Conservation (phyloP, 345 rosid genomes). For the Sisymbrium altissimum region DNA sequence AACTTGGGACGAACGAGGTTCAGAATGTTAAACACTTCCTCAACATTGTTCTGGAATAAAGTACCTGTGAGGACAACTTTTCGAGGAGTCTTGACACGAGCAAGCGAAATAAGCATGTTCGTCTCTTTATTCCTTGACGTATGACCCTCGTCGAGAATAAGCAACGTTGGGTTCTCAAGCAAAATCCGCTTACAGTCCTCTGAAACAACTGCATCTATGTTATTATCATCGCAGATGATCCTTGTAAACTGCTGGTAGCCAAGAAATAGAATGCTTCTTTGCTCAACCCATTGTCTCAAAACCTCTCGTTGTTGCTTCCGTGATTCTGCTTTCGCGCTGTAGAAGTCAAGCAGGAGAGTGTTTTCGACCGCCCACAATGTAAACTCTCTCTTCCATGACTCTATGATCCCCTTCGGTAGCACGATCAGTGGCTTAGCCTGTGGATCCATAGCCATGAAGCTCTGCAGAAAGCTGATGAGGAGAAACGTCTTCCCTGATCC, state of each 20-base stretch:
- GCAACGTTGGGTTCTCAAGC: constrained; percentile 64
- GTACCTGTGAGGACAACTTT: constrained; percentile 94
- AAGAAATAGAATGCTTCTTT: constrained; percentile 73
- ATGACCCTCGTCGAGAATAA: constrained; percentile 90
- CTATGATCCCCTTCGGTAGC: constrained; percentile 80
- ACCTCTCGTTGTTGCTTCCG: constrained; percentile 63
- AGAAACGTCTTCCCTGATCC: constrained; percentile 97
- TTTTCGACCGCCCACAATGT: constrained; percentile 76
- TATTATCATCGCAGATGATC: constrained; percentile 59
- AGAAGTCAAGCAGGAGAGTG: constrained; percentile 64
- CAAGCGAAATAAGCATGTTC: constrained; percentile 65
- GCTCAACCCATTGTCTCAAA: constrained; percentile 63
- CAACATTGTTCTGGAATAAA: constrained; percentile 81
- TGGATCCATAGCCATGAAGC: constrained; percentile 80
- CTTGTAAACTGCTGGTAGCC: constrained; percentile 85
- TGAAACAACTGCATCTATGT: constrained; percentile 16
- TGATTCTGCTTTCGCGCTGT: constrained; percentile 67
- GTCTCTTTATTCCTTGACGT: constrained; percentile 83
- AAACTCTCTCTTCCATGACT: constrained; percentile 90
- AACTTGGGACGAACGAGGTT: constrained; percentile 91
- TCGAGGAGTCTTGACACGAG: constrained; percentile 70
- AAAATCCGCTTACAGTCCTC: constrained; percentile 57
- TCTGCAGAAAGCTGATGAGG: constrained; percentile 84
- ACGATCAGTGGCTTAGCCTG: constrained; percentile 75
- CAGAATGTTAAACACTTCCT: constrained; percentile 80